These are phyloP conservation scores for Lepidium campestre DNA, from an alignment of 441 rosid species.

Conservation along the genomic window DNA sequence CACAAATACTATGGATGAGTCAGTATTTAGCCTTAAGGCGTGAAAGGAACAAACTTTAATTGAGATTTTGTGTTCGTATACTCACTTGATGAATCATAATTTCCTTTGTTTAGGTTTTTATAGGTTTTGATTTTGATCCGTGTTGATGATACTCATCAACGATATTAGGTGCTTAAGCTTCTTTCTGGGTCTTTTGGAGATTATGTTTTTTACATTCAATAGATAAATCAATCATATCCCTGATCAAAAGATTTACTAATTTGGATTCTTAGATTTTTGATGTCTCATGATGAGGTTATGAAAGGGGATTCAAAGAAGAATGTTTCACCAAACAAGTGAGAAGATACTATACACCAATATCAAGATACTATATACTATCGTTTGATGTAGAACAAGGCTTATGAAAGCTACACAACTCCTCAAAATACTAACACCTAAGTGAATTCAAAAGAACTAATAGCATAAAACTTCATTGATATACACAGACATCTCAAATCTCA, in stretches of 20 bases:
- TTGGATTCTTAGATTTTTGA: background rate
- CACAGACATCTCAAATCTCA: conserved; percentile 14
- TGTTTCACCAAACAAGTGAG: conserved; percentile 26
- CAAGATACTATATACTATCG: too few species aligned
- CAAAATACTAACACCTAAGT: conserved; percentile 7
- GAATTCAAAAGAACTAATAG: conserved; percentile 1
- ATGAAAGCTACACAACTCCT: conserved; percentile 8
- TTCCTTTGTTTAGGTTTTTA: background rate
- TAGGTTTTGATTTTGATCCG: background rate
- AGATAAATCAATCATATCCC: background rate
- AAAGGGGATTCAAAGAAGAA: conserved; percentile 26
- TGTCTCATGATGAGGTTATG: conserved; percentile 6
- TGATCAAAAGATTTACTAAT: background rate
- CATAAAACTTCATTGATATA: conserved; percentile 16
- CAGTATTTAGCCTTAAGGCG: background rate
- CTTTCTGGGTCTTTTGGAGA: background rate
- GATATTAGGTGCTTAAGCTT: background rate
- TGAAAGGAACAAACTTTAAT: background rate
- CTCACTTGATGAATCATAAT: background rate
- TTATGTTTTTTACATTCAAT: background rate
- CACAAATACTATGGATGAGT: background rate
- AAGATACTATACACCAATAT: too few species aligned
- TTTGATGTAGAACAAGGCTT: conserved; percentile 11
- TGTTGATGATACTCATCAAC: background rate
- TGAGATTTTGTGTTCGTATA: background rate